Conservation (phyloP, 2,329 filamentous ascomycete genomes). For the Xylaria sp. region DNA sequence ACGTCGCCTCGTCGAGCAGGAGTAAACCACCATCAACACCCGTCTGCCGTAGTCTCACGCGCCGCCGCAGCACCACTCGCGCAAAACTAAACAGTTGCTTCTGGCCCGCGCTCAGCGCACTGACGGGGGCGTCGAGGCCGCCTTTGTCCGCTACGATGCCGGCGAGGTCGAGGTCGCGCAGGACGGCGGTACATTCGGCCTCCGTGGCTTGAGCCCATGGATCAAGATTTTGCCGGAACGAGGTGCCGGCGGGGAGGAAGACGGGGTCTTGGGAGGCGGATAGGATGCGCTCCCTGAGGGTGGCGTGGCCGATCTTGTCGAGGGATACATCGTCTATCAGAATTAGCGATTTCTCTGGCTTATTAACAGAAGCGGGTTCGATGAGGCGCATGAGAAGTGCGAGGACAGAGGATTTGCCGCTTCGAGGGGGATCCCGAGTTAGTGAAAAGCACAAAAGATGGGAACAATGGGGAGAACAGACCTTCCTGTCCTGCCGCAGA, state of each 20-base stretch:
- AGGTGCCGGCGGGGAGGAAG: slow-evolving; percentile 53
- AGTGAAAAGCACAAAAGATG: background rate
- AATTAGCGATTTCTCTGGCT: slow-evolving; percentile 37
- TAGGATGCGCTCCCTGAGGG: slow-evolving; percentile 54
- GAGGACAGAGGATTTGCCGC: slow-evolving; percentile 56
- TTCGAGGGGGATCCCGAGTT: slow-evolving; percentile 41
- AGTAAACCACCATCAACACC: slow-evolving; percentile 43
- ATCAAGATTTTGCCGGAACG: slow-evolving; percentile 51
- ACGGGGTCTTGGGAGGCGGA: slow-evolving; percentile 57
- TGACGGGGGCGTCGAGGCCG: slow-evolving; percentile 50
- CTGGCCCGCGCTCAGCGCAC: slow-evolving; percentile 63
- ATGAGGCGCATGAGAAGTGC: slow-evolving; percentile 54
- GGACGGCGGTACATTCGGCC: slow-evolving; percentile 37
- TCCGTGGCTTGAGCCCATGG: slow-evolving; percentile 33
- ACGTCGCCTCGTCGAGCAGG: slow-evolving; percentile 50
- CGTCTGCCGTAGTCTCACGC: slow-evolving; percentile 35
- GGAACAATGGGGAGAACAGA: background rate
- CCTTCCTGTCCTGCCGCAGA: slow-evolving; percentile 24
- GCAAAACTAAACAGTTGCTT: slow-evolving; percentile 46
- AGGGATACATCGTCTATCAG: slow-evolving; percentile 51
- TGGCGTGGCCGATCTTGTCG: slow-evolving; percentile 47
- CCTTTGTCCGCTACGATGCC: slow-evolving; percentile 40
- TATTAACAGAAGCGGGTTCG: slow-evolving; percentile 43
- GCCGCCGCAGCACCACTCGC: slow-evolving; percentile 45
- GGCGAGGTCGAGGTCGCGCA: slow-evolving; percentile 43